Evolutionary conservation across 2,329 filamentous ascomycete species (phyloP).

Genomic region (Exophiala viscosa): DNA sequence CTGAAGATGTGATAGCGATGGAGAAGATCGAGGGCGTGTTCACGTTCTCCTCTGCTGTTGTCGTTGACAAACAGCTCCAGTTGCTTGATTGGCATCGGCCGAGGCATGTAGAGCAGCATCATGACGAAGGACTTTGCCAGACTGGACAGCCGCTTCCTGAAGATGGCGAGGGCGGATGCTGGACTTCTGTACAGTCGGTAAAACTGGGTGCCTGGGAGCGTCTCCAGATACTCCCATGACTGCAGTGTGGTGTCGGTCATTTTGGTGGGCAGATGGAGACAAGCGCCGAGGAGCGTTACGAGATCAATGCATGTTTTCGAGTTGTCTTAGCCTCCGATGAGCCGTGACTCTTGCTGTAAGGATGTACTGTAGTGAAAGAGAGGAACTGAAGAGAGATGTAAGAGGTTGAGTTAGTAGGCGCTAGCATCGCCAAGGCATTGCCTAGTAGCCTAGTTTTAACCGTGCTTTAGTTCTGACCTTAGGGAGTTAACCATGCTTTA

Average conservation of each 20-base stretch:
- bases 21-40: constrained; percentile 77
- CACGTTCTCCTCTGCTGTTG: constrained; percentile 65
- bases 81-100: constrained; percentile 72
- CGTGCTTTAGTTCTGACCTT: too few species aligned
- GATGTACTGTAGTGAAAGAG: too few species aligned
- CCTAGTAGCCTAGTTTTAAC: too few species aligned
- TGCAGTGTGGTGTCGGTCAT: constrained; percentile 40
- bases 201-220: constrained; percentile 84
- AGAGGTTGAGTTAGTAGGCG: too few species aligned
- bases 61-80: constrained; percentile 83
- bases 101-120: constrained; percentile 86
- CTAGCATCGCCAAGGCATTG: too few species aligned
- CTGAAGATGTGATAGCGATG: constrained; percentile 81
- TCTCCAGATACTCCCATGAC: constrained; percentile 86
- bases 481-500: too few species aligned
- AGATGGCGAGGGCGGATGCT: constrained; percentile 90
- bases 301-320: not conserved
- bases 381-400: too few species aligned
- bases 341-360: too few species aligned
- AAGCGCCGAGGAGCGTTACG: not conserved
- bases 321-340: too few species aligned
- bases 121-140: constrained; percentile 94
- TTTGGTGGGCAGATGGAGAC: not conserved
- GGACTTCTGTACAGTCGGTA: constrained; percentile 91
- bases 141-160: constrained; percentile 93